Base-by-base conservation (phyloP, 306 rosid genomes). In the Mimosa pudica region DNA sequence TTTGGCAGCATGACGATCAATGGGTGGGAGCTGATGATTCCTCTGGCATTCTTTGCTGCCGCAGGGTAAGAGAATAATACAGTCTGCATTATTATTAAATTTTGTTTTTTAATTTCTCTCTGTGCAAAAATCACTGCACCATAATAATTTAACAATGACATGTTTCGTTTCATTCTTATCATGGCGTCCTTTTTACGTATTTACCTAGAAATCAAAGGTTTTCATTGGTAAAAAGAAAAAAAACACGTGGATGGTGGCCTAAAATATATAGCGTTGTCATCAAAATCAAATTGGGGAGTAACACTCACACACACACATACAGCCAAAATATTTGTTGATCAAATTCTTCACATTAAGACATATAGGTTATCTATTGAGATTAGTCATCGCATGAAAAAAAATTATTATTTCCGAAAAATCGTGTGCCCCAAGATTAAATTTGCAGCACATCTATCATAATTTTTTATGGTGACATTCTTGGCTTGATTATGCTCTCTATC, bases 1-100 rank as follows among this genome's bases (percentile, higher is more conserved):
- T 51, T 45, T 72, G 79, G 72, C 89, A 92, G 97, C 33, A 88
- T 92, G 92, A 81, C 84, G 10, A 87, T 89, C 16, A 92, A 88
- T 44, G 85, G 80, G 5, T 89, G 90, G 94, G 90, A 92, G 72
- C 1, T 89, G 79, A 92, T 87, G 91, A 85, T 92, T 80, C 94
- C 94, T 18, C 47, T 92, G 2, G 87, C 83, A 0, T 92, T 92
- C 77, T 84, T 85, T 44, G 94, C 86, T 32, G 97, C 80, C 20
- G 60, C 88, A 7, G 94, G 94, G 92, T 92, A 62, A 11, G 38
- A 49, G 4, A 32, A 57, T 8, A 6, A 18, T 2, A 11, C 32
- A 7, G 4, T 57, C 7, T n/a, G 18, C 18, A 57, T n/a, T 17
- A n/a, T 57, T 57, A 57, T 7, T 18, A 18, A 55, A 18, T 61